Conservation (phyloP, 371 early-diverging fungal genomes). For the Dinochytrium kinnereticum region DNA sequence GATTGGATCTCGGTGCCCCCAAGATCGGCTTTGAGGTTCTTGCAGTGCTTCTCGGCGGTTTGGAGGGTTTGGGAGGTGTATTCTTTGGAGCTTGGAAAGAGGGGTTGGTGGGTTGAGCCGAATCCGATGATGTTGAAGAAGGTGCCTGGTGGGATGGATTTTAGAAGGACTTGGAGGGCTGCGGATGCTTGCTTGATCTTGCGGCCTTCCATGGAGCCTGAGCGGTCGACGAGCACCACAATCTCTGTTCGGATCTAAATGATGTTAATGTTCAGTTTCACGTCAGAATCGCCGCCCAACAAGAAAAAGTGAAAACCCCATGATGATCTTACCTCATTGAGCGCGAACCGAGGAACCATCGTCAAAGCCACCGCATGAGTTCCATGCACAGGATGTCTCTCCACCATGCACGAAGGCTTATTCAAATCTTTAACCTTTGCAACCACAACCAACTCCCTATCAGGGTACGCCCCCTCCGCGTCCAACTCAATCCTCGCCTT, state of each 20-base stretch:
- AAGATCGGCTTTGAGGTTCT: conserved; percentile 44
- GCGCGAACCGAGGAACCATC: conserved; percentile 52
- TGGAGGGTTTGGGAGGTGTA: conserved; percentile 44
- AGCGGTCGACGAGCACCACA: conserved; percentile 55
- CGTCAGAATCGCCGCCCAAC: not conserved
- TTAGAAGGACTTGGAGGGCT: conserved; percentile 43
- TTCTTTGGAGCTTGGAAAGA: conserved; percentile 45
- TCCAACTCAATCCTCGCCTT: conserved; percentile 17
- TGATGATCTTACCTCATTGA: conserved; percentile 32
- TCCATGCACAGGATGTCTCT: conserved; percentile 47
- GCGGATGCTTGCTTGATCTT: conserved; percentile 27
- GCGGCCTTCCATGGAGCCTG: conserved; percentile 36
- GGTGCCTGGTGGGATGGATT: conserved; percentile 47
- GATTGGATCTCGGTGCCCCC: conserved; percentile 55
- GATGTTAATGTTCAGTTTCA: not conserved
- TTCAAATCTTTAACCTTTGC: conserved; percentile 37
- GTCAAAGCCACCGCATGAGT: conserved; percentile 48
- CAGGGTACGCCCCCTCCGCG: not conserved
- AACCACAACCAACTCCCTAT: conserved; percentile 42
- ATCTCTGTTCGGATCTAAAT: conserved; percentile 45
- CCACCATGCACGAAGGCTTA: conserved; percentile 45
- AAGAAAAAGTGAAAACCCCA: not conserved
- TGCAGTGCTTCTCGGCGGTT: conserved; percentile 37
- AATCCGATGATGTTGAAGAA: conserved; percentile 59
- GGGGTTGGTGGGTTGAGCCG: conserved; percentile 35